phyloP scores from a whole-genome alignment of 352 stramenopile species.

The Phytophthora sojae region DNA sequence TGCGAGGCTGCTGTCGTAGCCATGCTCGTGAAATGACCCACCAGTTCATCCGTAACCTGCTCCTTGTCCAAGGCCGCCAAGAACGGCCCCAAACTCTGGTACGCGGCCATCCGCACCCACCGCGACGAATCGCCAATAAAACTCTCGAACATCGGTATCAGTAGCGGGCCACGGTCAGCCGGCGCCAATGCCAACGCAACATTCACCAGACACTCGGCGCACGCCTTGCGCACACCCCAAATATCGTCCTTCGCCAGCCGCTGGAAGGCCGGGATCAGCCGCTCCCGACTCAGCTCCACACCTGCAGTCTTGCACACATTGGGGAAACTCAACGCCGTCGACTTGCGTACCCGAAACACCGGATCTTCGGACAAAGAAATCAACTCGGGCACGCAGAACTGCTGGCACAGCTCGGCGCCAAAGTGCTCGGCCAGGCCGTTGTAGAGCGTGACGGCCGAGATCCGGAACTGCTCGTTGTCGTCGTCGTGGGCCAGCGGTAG shows the following conservation, averaged over 20 bases:
- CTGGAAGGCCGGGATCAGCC: conserved; percentile 92
- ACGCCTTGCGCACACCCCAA: conserved; percentile 94
- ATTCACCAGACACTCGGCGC: conserved; percentile 90
- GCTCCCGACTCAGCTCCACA: conserved; percentile 76
- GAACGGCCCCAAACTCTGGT: conserved; percentile 89
- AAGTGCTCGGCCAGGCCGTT: conserved; percentile 92
- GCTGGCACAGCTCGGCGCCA: conserved; percentile 89
- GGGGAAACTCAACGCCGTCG: conserved; percentile 91
- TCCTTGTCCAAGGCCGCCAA: conserved; percentile 86
- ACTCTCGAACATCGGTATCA: conserved; percentile 91
- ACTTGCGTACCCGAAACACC: conserved; percentile 94
- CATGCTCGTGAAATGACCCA: conserved; percentile 90
- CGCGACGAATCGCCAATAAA: conserved; percentile 92
- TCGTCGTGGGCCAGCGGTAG: conserved; percentile 92
- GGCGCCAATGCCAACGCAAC: conserved; percentile 88
- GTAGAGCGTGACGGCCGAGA: conserved; percentile 93
- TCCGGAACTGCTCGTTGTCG: conserved; percentile 93
- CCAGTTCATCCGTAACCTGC: conserved; percentile 80
- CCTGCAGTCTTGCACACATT: conserved; percentile 90
- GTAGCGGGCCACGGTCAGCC: conserved; percentile 68
- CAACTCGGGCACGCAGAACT: conserved; percentile 95
- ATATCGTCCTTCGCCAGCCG: conserved; percentile 94
- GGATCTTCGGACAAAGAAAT: conserved; percentile 92
- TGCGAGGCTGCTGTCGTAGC: conserved; percentile 63
- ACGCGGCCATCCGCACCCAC: conserved; percentile 95